Base-by-base conservation (phyloP, 2,329 filamentous ascomycete genomes). In the Alternaria sp. region DNA sequence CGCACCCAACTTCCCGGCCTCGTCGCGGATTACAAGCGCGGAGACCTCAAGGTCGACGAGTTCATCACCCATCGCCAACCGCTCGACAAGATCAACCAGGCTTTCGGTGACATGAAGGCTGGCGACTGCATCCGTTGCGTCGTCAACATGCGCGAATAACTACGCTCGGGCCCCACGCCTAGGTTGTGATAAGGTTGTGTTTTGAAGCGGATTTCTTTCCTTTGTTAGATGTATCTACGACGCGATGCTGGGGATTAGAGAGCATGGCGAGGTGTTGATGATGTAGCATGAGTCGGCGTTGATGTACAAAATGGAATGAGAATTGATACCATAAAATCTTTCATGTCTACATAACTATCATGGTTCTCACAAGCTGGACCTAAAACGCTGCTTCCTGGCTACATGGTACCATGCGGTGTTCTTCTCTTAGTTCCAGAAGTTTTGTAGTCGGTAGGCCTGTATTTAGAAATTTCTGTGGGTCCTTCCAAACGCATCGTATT, bases 51-150 rank as follows among this genome's bases (percentile, higher is more conserved):
- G 90, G 96, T 98, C 49, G 95, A 98, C 80, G 96, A 99, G 85
- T 98, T 98, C 86, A 98, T 99, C 84, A 99, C 96, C 30, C 96
- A 99, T 85, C 90, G 94, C 74, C 93, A 97, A 84, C 87, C 86
- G 5, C 85, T 99, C 47, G 83, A 84, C 64, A 89, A 91, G 76
- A 97, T 99, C 82, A 98, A 98, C 86, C 85, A 86, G 55, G 95
- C 93, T 19, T 99, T 97, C 77, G 88, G 93, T 69, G 89, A 91
- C 73, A 99, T 99, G 96, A 96, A 97, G 87, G 87, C 89, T 64
- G 96, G 96, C 62, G 94, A 98, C 82, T 99, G 96, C 83, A 97
- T 99, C 77, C 92, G 96, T 69, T 97, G 93, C 72, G 96, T 98
- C 10, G 91, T 97, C 57, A 89, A 90, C 68, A 88, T 89, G 87